Base-by-base conservation (phyloP, 306 rosid species). In the Prunus mume region DNA sequence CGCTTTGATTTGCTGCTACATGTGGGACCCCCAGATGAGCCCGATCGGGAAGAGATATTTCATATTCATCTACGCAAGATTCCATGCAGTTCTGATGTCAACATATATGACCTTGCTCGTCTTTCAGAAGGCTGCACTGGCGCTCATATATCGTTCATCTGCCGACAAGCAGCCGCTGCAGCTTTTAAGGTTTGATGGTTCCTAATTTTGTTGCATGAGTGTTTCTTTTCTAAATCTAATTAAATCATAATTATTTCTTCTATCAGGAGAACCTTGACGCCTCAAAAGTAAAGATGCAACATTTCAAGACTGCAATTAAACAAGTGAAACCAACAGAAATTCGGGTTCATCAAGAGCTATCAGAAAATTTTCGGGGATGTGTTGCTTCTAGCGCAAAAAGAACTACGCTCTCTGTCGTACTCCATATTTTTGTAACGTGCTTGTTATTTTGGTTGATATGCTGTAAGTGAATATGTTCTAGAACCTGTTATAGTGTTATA, bases 21-120 rank as follows among this genome's bases (percentile, higher is more conserved):
- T 71, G 98, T 94, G 80, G 95, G 96, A 73, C 96, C 91, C 70
- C 98, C 98, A 51, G 91, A 87, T 80, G 87, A 84, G 83, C 70
- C 32, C 46, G 98, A 94, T 61, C 88, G 97, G 65, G 92, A 87
- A 87, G 94, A 92, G 82, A 94, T 94, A 84, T 94, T 90, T 73
- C 69, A 54, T 70, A 88, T 94, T 64, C 97, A 92, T 83, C 88
- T 94, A 88, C 83, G 77, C 56, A 90, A 84, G 86, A 86, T 85
- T 78, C 93, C 94, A 17, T 85, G 92, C 72, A 83, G 78, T 82
- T 69, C 90, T 78, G 96, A 88, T 83, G 87, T 94, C 70, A 85
- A 76, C 83, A 78, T 85, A 64, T 78, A 75, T 76, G 90, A 87
- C 75, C 84, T 94, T 56, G 90, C 95, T 73, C 65, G 27, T 80